Evolutionary conservation across 2,329 filamentous ascomycete species (phyloP).

Genomic region (Alternaria sp.): DNA sequence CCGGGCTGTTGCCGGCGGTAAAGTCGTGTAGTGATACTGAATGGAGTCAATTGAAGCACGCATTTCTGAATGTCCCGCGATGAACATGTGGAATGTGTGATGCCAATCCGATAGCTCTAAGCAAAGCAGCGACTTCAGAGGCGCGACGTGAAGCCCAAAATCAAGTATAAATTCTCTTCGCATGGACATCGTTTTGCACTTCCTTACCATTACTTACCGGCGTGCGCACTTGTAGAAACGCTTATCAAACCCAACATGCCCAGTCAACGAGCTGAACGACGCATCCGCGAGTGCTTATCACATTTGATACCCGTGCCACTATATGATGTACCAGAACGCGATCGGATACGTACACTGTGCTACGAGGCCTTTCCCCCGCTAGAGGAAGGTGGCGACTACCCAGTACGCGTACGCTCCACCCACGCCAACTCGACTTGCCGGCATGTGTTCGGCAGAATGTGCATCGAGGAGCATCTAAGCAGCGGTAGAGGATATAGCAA

Average conservation of each 20-base stretch:
- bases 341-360: not conserved
- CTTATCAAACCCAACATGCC: too few species aligned
- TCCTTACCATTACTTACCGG: too few species aligned
- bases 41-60: too few species aligned
- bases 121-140: too few species aligned
- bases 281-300: not conserved
- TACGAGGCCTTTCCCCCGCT: not conserved
- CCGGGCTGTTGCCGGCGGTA: not conserved
- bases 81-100: too few species aligned
- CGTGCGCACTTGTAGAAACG: too few species aligned
- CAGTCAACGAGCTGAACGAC: not conserved
- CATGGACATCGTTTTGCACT: fast-evolving
- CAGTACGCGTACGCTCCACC: not conserved
- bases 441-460: not conserved
- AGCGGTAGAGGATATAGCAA: not conserved
- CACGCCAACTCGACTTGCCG: not conserved
- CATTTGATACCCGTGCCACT: not conserved
- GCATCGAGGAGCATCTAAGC: not conserved
- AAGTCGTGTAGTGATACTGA: too few species aligned
- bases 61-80: too few species aligned
- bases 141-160: not conserved
- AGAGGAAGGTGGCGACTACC: not conserved
- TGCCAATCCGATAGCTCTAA: too few species aligned
- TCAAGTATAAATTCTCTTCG: not conserved
- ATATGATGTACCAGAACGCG: not conserved